A percentile compares a stretch with the other conserved stretches of the same genome.
These are phyloP conservation scores for Exutisphaerella laricina DNA, from an alignment of 2,329 filamentous ascomycete genomes.

Conservation along the genomic window DNA sequence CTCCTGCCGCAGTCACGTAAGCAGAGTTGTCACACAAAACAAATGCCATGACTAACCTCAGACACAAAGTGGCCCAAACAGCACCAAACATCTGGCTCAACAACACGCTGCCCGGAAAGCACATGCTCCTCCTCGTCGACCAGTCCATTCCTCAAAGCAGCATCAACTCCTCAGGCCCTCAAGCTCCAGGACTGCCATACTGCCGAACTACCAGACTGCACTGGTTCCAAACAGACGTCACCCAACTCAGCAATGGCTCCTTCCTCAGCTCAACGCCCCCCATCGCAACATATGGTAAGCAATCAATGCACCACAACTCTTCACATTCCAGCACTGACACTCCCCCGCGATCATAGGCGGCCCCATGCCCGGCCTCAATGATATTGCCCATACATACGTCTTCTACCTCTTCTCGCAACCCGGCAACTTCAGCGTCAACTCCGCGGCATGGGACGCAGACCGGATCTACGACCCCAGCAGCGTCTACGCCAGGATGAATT, in stretches of 20 bases:
- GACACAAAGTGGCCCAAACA: conserved; percentile 9
- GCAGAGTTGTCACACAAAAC: not conserved
- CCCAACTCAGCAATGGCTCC: conserved; percentile 17
- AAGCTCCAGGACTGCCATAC: conserved; percentile 22
- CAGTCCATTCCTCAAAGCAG: conserved; percentile 20
- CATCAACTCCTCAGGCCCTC: conserved; percentile 15
- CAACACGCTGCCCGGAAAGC: conserved; percentile 10
- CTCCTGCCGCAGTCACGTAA: conserved; percentile 6
- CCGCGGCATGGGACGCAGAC: conserved; percentile 14
- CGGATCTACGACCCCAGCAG: conserved; percentile 10
- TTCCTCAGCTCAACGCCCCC: conserved; percentile 18
- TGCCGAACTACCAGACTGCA: conserved; percentile 30
- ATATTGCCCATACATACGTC: conserved; percentile 28
- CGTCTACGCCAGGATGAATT: conserved; percentile 22
- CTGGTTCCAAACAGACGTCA: conserved; percentile 28
- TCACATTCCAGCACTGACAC: not conserved
- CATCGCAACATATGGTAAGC: conserved; percentile 23
- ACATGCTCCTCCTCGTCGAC: conserved; percentile 27
- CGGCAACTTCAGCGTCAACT: conserved; percentile 19
- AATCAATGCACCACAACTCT: not conserved
- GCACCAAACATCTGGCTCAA: conserved; percentile 9
- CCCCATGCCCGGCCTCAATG: conserved; percentile 24
- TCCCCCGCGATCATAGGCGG: conserved; percentile 10
- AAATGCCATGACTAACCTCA: not conserved
- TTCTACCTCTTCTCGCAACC: conserved; percentile 31